Base-by-base conservation (phyloP, 139 green algal genomes). In the Desmodesmus armatus region DNA sequence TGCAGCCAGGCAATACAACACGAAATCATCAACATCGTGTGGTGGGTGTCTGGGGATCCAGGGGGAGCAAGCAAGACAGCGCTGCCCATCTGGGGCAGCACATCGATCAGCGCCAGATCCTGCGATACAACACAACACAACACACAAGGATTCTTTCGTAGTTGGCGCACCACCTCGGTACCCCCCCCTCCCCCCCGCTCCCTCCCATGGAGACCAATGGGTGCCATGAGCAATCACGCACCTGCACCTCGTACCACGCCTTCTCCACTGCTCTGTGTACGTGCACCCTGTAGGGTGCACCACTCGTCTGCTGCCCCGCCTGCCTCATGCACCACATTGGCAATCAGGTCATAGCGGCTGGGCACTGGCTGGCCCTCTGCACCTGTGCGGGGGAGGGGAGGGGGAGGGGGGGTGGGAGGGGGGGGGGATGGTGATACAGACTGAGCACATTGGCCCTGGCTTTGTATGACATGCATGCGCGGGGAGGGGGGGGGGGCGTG, bases 261-360 rank as follows among this genome's bases (percentile, higher is more conserved):
- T 83, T 83, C 29, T 95, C 85, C 31, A 82, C 87, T 83, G 94
- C 93, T 17, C 96, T 89, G 67, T 97, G 93, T 9, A 98, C 82
- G 89, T 99, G 98, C 35, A 89, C 72, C 21, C 78, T 87, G 58
- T 76, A 76, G 5, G 82, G 47, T 11, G 72, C 90, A 15, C 84
- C 81, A 1, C 23, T 83, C 7, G 81, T 63, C 70, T 81, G 81
- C 40, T 90, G 86, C 27, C 87, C 90, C 25, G 91, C 87, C 40
- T 91, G 89, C 93, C 74, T 97, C 87, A 55, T 90, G 65, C 41
- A 95, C 93, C 25, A 99, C 66, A 85, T 98, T 99, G 51, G 92
- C 95, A 9, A 99, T 88, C 66, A 99, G 87, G 89, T 99, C 92
- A 81, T 98, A 99, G 90, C 95, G 96, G 80, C 73, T 84, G 55